Base-by-base conservation (phyloP, 768 basidiomycete genomes). In the Pisolithus albus region DNA sequence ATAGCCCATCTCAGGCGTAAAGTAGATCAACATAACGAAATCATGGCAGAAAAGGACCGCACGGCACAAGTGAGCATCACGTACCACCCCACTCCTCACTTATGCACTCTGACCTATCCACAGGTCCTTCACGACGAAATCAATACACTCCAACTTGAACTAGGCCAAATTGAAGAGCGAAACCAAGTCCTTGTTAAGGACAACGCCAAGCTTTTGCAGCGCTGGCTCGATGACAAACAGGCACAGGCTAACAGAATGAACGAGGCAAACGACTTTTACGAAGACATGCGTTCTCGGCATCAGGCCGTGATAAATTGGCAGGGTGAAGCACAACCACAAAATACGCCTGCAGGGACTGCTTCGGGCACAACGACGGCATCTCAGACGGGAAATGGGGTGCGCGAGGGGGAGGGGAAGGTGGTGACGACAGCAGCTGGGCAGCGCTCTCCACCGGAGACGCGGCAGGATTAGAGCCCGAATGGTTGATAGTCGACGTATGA, bases 191-290 rank as follows among this genome's bases (percentile, higher is more conserved):
- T 99, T 32, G 82, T 82, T 46, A 87, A 86, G 60, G 95, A 99
- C 67, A 99, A 99, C 60, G 93, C 93, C 23, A 87, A 91, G 61
- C 81, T 99, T 24, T 77, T 98, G 1, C 92, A 96, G 65, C 86
- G 95, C 16, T 99, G 96, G 95, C 77, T 98, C 8, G 96, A 98
- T 61, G 85, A 87, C 57, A 96, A 96, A 71, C 92, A 96, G 64
- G 72, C 77, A 11, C 93, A 94, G 61, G 95, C 88, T 8, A 92
- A 93, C 68, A 84, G 84, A 70, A 89, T 99, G 88, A 97, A 98
- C 70, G 88, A 89, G 60, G 91, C 87, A 13, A 91, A 92, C 64
- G 77, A 87, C 51, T 89, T 90, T 66, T 92, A 92, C 61, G 89
- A 92, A 65, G 83, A 86, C 58, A 84, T 92, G 83, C 84, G 84